Evolutionary conservation across 257 asterid genomes (phyloP).

Genomic region (Scutellaria galericulata): DNA sequence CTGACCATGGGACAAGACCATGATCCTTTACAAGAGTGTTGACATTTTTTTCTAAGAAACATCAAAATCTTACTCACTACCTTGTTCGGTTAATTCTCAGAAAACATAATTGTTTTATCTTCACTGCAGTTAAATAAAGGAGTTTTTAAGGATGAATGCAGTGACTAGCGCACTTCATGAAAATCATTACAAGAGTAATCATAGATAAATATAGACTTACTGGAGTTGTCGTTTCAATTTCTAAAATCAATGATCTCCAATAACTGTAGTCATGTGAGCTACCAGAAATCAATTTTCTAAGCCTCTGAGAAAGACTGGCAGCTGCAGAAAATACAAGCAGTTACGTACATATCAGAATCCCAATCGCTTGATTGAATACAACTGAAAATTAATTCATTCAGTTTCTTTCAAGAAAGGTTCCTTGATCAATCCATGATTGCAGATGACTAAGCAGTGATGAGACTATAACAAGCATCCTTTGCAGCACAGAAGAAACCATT

Average conservation of each 20-base stretch:
- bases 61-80: not conserved
- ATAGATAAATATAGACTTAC: conserved; percentile 47
- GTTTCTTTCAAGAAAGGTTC: not conserved
- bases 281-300: conserved; percentile 56
- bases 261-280: conserved; percentile 61
- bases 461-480: not conserved
- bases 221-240: conserved; percentile 55
- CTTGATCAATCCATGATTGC: not conserved
- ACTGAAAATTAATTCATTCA: not conserved
- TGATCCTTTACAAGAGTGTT: not conserved
- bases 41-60: not conserved
- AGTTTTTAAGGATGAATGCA: not conserved
- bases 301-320: conserved; percentile 49
- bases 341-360: conserved; percentile 31
- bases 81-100: conserved; percentile 12
- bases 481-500: conserved; percentile 4
- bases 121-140: not conserved
- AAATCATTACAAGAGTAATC: not conserved
- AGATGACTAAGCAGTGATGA: not conserved
- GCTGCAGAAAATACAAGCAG: conserved; percentile 47
- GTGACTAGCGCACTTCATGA: conserved; percentile 3
- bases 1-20: conserved; percentile 10
- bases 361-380: conserved; percentile 12
- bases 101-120: not conserved
- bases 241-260: conserved; percentile 68